Base-by-base conservation (phyloP, 2,329 filamentous ascomycete species). In the Colletotrichum sp. region DNA sequence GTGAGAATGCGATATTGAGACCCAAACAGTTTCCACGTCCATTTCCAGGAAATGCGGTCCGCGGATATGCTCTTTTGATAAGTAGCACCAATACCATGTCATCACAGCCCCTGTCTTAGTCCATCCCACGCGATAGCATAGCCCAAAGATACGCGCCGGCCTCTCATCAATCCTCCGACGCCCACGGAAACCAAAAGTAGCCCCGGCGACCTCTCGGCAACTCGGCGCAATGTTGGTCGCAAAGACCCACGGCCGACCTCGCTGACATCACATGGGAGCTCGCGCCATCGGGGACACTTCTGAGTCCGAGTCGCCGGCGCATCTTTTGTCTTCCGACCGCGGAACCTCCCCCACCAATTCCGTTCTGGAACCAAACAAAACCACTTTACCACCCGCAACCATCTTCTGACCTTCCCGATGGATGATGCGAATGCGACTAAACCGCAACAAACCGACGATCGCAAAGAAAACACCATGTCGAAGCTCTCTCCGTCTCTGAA, bases 401-500 rank as follows among this genome's bases (percentile, higher is more conserved):
- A n/a, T 15, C 36, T 5, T 28, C 8, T 66, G n/a, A 2, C 16
- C 24, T 64, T 18, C n/a, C 57, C 49, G 71, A 74, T 74, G 74
- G 70, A 76, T 57, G 71, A 76, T 34, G 64, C 74, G 65, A 34
- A 65, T 16, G 28, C 64, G 21, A 59, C 59, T 5, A 13, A 28
- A 5, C 15, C 5, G 18, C 34, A 36, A 65, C 21, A 57, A 2
- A 26, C 18, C 44, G 13, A 26, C 5, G 60, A 28, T 24, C 64
- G 49, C 62, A 66, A 75, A 63, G 26, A 65, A 15, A 32, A 77
- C 72, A 84, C 81, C 79, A 95, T 95, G 94, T 92, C 94, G 8
- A 96, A 95, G 83, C 89, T 96, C 24, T 94, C 94, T 2, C 88
- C 90, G 2, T 86, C 91, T 66, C 89, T 96, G 79, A 96, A 96